These are phyloP conservation scores for Candida piceae DNA, from an alignment of 805 yeast genomes.

Conservation along the genomic window DNA sequence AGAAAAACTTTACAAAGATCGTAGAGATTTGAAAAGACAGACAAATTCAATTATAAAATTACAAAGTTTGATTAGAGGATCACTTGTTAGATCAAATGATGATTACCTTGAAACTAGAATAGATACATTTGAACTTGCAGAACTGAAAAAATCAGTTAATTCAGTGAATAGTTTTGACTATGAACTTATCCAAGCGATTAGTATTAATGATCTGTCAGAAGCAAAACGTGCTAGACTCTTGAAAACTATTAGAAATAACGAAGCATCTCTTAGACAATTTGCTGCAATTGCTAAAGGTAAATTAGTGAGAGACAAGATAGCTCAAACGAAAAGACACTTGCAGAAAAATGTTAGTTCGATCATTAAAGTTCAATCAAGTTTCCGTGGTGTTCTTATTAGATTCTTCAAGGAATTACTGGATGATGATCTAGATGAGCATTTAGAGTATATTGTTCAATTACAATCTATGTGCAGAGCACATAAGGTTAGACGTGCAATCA, in stretches of 20 bases:
- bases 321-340: constrained; percentile 13
- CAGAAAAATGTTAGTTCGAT: constrained; percentile 26
- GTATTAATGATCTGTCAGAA: constrained; percentile 42
- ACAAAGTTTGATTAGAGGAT: constrained; percentile 43
- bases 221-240: constrained; percentile 37
- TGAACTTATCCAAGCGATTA: constrained; percentile 23
- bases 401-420: constrained; percentile 48
- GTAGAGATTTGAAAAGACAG: constrained; percentile 17
- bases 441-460: constrained; percentile 36
- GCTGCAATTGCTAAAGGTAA: constrained; percentile 43
- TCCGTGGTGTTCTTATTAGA: constrained; percentile 61
- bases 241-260: constrained; percentile 38
- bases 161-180: no score
- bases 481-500: constrained; percentile 33
- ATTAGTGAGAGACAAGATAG: constrained; percentile 29
- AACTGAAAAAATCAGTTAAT: neutral
- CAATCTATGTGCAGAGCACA: constrained; percentile 56
- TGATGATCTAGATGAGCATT: constrained; percentile 47
- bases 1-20: constrained; percentile 12
- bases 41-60: constrained; percentile 26
- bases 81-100: constrained; percentile 22
- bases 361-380: constrained; percentile 46
- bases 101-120: constrained; percentile 3
- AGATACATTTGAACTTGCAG: neutral
- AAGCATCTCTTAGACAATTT: constrained; percentile 32